A percentile compares a stretch with the other conserved stretches of the same genome.
These are phyloP conservation scores for Cornus florida DNA, from an alignment of 148 eudicot species.

Conservation along the genomic window DNA sequence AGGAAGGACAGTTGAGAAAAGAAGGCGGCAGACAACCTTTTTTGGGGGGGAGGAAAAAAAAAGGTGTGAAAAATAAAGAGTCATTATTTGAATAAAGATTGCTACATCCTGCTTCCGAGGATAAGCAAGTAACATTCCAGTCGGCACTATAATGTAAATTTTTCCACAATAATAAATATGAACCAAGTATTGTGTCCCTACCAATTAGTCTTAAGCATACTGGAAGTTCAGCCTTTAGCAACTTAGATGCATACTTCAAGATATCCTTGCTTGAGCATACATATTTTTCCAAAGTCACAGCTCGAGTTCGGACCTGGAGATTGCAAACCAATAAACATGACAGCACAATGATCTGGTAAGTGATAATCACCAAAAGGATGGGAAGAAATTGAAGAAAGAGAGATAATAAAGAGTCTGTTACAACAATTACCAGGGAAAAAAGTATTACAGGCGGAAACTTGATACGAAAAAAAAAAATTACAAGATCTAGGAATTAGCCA, in stretches of 20 bases:
- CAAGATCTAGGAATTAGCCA: not conserved
- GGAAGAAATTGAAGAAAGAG: not conserved
- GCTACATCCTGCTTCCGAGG: too few species aligned
- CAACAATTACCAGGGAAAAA: not conserved
- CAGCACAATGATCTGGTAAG: not conserved
- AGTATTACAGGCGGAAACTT: not conserved
- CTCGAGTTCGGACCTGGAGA: constrained; percentile 82
- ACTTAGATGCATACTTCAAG: constrained; percentile 69
- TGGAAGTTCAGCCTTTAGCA: constrained; percentile 95
- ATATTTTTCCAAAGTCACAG: constrained; percentile 66
- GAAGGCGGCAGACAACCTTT: not conserved
- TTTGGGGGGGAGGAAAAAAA: too few species aligned
- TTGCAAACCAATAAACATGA: not conserved
- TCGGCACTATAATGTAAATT: not conserved
- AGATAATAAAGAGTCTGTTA: not conserved
- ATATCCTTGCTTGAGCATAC: constrained; percentile 76
- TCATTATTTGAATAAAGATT: too few species aligned
- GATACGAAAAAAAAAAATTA: not conserved
- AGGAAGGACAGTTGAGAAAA: too few species aligned
- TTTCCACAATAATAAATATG: not conserved
- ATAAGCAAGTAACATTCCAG: not conserved
- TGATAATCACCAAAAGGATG: not conserved
- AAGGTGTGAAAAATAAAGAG: too few species aligned
- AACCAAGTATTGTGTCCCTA: constrained; percentile 22
- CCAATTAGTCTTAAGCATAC: constrained; percentile 83